phyloP scores from a whole-genome alignment of 2,329 filamentous ascomycete genomes.

The Cordyceps pruinosa region DNA sequence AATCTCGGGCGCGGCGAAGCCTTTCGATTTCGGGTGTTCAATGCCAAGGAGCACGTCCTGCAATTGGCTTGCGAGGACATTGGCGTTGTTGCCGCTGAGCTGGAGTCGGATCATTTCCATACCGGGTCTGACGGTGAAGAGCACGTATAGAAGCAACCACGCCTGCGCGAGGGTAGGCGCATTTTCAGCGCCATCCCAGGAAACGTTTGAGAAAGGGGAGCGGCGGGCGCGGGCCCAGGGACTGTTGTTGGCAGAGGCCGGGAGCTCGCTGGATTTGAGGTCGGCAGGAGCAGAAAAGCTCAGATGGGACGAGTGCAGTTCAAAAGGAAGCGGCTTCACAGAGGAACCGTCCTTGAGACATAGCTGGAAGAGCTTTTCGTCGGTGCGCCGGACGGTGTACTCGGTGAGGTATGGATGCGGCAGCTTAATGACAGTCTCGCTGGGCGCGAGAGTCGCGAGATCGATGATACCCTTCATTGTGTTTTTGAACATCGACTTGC shows the following conservation, averaged over 20 bases:
- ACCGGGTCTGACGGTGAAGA: conserved; percentile 43
- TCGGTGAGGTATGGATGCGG: conserved; percentile 43
- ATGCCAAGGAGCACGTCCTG: conserved; percentile 42
- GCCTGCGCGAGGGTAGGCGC: conserved; percentile 42
- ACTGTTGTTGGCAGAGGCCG: conserved; percentile 46
- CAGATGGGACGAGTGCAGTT: conserved; percentile 29
- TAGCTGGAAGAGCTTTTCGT: conserved; percentile 29
- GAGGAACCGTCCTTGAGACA: conserved; percentile 23
- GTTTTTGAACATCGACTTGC: not conserved
- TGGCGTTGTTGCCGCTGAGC: conserved; percentile 33
- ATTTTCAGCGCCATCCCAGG: conserved; percentile 32
- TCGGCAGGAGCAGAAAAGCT: conserved; percentile 40
- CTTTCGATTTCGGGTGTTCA: conserved; percentile 37
- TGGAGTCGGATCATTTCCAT: conserved; percentile 44
- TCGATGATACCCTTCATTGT: conserved; percentile 21
- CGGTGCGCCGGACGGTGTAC: conserved; percentile 32
- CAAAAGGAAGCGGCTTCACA: conserved; percentile 22
- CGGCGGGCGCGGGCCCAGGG: conserved; percentile 50
- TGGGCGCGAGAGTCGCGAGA: conserved; percentile 23
- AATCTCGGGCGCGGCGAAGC: conserved; percentile 16
- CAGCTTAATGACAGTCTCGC: conserved; percentile 39
- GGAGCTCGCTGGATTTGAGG: conserved; percentile 43
- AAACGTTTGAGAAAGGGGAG: conserved; percentile 39
- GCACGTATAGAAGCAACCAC: conserved; percentile 46
- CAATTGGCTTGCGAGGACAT: conserved; percentile 32